Evolutionary conservation across 805 yeast species (phyloP).

Genomic region (Isabelozyma gotoi): DNA sequence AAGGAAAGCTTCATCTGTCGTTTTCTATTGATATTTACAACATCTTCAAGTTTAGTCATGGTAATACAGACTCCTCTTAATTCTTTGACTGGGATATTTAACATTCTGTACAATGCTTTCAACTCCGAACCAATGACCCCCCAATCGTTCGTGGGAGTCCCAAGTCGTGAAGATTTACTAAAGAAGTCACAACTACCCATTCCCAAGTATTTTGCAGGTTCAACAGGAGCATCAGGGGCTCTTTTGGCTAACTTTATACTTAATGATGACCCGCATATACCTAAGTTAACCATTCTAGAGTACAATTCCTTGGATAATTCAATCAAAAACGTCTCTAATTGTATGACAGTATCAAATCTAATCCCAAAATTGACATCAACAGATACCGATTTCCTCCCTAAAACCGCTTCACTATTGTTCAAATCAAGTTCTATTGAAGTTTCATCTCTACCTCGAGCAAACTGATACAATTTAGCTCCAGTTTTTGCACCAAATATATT

Average conservation of each 20-base stretch:
- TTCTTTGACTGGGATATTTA: constrained; percentile 64
- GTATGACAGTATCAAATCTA: constrained; percentile 58
- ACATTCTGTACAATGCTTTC: constrained; percentile 51
- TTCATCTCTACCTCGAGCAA: constrained; percentile 66
- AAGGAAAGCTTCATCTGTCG: constrained; percentile 25
- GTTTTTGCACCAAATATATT: constrained; percentile 64
- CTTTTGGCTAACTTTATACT: constrained; percentile 67
- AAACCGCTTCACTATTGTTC: constrained; percentile 42
- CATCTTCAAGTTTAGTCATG: constrained; percentile 55
- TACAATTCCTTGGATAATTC: constrained; percentile 60
- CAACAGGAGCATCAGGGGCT: constrained; percentile 64
- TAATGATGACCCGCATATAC: constrained; percentile 54
- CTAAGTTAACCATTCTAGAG: constrained; percentile 46
- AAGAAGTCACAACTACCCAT: constrained; percentile 75
- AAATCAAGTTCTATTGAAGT: constrained; percentile 55
- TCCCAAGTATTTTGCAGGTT: constrained; percentile 80
- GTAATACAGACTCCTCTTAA: constrained; percentile 79
- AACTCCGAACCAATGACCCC: constrained; percentile 64
- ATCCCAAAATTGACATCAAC: constrained; percentile 93
- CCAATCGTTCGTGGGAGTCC: constrained; percentile 57
- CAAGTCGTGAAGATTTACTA: constrained; percentile 58
- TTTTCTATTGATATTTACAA: constrained; percentile 18
- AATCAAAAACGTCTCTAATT: constrained; percentile 64
- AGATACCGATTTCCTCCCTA: constrained; percentile 72
- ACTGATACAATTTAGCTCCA: constrained; percentile 61